Percentiles rank a stretch among this genome's conserved stretches.
Evolutionary conservation across 2,329 filamentous ascomycete species (phyloP).

Genomic region (Cryphonectria nitschkei): DNA sequence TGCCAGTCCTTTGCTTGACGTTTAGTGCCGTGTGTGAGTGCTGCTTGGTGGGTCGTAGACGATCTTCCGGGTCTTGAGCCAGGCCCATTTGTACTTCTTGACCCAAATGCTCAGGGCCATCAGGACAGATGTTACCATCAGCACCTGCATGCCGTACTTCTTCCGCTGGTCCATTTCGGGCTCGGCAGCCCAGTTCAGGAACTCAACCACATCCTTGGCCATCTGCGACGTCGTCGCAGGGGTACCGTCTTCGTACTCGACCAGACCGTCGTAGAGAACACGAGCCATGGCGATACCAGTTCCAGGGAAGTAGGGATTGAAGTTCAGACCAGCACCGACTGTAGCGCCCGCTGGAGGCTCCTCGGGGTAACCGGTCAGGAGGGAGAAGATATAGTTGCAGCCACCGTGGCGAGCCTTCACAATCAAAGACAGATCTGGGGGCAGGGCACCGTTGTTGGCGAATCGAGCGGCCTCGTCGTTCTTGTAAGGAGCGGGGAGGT

Average conservation of each 20-base stretch:
- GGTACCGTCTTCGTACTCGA: constrained; percentile 97
- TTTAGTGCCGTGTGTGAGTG: constrained; percentile 52
- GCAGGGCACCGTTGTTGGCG: constrained; percentile 97
- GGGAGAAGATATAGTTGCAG: constrained; percentile 97
- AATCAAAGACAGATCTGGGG: constrained; percentile 96
- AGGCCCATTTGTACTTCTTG: constrained; percentile 99
- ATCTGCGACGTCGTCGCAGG: constrained; percentile 96
- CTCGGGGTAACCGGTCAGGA: constrained; percentile 96
- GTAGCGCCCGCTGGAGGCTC: constrained; percentile 88
- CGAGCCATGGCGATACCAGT: constrained; percentile 99
- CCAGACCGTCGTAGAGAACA: constrained; percentile 95
- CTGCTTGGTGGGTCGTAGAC: constrained; percentile 77
- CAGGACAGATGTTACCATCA: constrained; percentile 77
- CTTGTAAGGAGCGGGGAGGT: constrained; percentile 93
- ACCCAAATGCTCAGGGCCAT: constrained; percentile 93
- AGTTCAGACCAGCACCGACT: constrained; percentile 91
- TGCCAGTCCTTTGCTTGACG: constrained; percentile 2
- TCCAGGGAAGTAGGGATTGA: constrained; percentile 99
- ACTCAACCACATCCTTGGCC: constrained; percentile 99
- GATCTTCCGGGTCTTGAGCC: constrained; percentile 94
- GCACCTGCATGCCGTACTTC: constrained; percentile 98
- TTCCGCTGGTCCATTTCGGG: constrained; percentile 99
- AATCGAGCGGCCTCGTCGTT: constrained; percentile 98
- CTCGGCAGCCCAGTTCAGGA: constrained; percentile 98
- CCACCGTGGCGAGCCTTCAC: constrained; percentile 97